Evolutionary conservation across 2,329 filamentous ascomycete species (phyloP).

Genomic region (Microdochium nivale): DNA sequence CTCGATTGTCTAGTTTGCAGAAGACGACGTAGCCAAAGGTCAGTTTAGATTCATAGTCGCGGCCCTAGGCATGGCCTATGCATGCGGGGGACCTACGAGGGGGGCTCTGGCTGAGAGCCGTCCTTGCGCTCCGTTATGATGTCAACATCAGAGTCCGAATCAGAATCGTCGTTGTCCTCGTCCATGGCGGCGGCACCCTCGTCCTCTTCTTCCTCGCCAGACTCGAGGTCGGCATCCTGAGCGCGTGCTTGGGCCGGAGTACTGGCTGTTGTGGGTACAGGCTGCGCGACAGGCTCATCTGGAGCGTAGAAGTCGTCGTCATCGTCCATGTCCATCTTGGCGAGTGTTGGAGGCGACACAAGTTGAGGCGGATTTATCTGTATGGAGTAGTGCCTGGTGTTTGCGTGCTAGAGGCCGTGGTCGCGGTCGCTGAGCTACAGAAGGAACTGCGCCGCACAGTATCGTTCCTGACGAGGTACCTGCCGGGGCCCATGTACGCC

Average conservation of each 20-base stretch:
- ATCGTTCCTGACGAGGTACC: no score
- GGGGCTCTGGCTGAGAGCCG: constrained; percentile 49
- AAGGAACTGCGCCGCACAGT: no score
- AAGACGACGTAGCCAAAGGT: background rate
- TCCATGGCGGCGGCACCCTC: constrained; percentile 48
- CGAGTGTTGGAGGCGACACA: background rate
- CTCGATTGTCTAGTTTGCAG: constrained; percentile 39
- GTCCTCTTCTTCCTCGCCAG: constrained; percentile 53
- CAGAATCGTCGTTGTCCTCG: constrained; percentile 44
- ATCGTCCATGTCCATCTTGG: constrained; percentile 57
- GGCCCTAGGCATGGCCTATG: background rate
- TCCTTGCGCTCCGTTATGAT: constrained; percentile 62
- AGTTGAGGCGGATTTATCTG: background rate
- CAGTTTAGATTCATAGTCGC: background rate
- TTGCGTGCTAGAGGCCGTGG: no score
- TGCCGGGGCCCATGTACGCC: no score
- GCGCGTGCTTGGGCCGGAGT: constrained; percentile 19
- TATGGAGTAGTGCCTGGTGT: no score
- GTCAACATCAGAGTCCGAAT: constrained; percentile 43
- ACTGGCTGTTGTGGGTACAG: constrained; percentile 17
- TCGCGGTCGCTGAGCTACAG: no score
- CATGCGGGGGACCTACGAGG: constrained; percentile 35
- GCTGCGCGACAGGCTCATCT: constrained; percentile 39
- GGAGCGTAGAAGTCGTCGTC: constrained; percentile 60
- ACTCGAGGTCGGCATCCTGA: constrained; percentile 43